These are phyloP conservation scores for Ophiostoma tasmaniense DNA, from an alignment of 2,329 filamentous ascomycete species.

Conservation along the genomic window DNA sequence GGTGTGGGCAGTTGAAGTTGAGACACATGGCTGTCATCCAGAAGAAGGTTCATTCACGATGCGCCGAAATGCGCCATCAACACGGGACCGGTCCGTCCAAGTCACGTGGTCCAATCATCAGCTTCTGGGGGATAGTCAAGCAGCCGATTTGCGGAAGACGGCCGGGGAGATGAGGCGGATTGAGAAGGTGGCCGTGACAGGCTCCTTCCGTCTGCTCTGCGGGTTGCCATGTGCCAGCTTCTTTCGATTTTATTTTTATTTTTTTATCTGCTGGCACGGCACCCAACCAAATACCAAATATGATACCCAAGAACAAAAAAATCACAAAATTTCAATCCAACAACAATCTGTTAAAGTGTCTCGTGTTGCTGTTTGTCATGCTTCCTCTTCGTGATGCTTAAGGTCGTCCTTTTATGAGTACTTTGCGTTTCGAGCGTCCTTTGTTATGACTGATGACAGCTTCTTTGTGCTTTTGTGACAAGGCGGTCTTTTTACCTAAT, in stretches of 20 bases:
- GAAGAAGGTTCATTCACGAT: not conserved
- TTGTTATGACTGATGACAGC: not conserved
- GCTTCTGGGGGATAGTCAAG: not conserved
- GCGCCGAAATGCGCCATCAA: slow-evolving; percentile 6
- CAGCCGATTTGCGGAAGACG: not conserved
- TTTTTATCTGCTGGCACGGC: slow-evolving; percentile 1
- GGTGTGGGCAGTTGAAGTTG: not conserved
- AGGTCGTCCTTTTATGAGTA: not conserved
- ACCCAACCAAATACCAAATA: not conserved
- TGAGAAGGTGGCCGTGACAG: not conserved
- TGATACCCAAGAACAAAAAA: slow-evolving; percentile 15
- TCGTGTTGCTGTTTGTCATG: too few relatives aligned
- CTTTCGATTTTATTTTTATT: not conserved
- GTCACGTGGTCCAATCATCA: too few relatives aligned
- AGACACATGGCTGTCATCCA: too few relatives aligned
- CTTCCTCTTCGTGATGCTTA: not conserved
- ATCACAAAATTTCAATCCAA: slow-evolving; percentile 5
- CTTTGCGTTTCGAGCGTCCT: not conserved
- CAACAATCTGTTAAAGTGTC: not conserved
- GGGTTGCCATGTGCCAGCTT: not conserved
- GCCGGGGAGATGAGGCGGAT: not conserved
- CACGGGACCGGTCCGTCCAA: not conserved
- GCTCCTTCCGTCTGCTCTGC: not conserved
- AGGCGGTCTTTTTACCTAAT: not conserved
- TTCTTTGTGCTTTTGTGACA: not conserved